Conservation (phyloP, 2,329 filamentous ascomycete genomes). For the Botrytis pseudocinerea region DNA sequence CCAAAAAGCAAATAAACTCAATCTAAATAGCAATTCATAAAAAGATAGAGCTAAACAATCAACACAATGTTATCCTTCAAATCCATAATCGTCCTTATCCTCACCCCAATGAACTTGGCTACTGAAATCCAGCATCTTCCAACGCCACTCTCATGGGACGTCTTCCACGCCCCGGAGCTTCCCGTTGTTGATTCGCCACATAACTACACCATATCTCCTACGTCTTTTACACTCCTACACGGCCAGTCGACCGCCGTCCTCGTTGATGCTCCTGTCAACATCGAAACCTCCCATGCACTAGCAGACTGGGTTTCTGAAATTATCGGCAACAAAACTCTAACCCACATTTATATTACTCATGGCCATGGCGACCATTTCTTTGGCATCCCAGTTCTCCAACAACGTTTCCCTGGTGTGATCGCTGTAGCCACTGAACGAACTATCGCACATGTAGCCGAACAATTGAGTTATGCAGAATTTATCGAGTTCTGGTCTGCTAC, state of each 20-base stretch:
- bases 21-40: not conserved
- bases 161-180: not conserved
- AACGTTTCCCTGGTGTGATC: conserved; percentile 38
- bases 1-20: too few relatives aligned
- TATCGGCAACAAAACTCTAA: conserved; percentile 36
- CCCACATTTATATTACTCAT: conserved; percentile 45
- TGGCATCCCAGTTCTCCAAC: conserved; percentile 37
- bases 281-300: conserved; percentile 30
- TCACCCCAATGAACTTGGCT: not conserved
- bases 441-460: conserved; percentile 9
- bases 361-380: conserved; percentile 47
- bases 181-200: not conserved
- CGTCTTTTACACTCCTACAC: not conserved
- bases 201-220: conserved; percentile 12
- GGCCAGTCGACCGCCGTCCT: conserved; percentile 1
- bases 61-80: not conserved
- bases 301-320: conserved; percentile 42
- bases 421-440: conserved; percentile 9
- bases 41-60: not conserved
- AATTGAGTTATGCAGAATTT: not conserved
- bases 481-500: conserved; percentile 6
- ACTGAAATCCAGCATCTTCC: not conserved
- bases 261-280: conserved; percentile 4
- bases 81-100: not conserved
- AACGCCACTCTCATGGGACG: not conserved